Percentiles rank a stretch among this genome's conserved stretches.
These are phyloP conservation scores for Candida piceae DNA, from an alignment of 805 yeast genomes.

Conservation along the genomic window DNA sequence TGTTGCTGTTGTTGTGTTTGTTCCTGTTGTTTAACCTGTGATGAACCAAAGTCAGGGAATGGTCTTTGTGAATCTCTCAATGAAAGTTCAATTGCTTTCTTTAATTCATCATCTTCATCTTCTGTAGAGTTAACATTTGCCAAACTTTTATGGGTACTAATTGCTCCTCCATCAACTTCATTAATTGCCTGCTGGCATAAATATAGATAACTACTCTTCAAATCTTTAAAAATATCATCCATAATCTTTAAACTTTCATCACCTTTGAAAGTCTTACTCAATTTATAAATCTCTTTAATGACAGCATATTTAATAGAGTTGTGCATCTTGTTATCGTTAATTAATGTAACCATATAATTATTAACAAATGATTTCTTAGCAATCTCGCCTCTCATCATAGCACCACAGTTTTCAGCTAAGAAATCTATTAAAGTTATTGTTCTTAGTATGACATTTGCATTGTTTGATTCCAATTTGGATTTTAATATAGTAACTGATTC, in stretches of 20 bases:
- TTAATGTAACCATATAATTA: conserved; percentile 39
- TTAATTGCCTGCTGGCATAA: conserved; percentile 26
- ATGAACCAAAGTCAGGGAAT: conserved; percentile 4
- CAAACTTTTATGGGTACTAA: not conserved
- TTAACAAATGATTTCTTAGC: conserved; percentile 52
- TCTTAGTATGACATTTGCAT: conserved; percentile 64
- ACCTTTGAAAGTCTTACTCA: conserved; percentile 54
- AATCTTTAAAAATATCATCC: conserved; percentile 51
- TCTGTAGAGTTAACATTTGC: conserved; percentile 3
- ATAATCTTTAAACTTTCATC: conserved; percentile 78
- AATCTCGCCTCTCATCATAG: conserved; percentile 57
- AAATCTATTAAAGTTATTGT: conserved; percentile 51
- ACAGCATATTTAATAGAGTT: conserved; percentile 59
- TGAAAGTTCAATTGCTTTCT: conserved; percentile 70
- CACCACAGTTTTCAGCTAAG: conserved; percentile 73
- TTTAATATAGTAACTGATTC: conserved; percentile 42
- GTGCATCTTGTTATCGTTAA: conserved; percentile 55
- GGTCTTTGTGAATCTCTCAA: conserved; percentile 50
- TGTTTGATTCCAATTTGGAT: conserved; percentile 43
- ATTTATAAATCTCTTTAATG: conserved; percentile 62
- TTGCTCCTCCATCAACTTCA: conserved; percentile 23
- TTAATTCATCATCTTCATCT: conserved; percentile 74
- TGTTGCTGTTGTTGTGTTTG: conserved; percentile 4
- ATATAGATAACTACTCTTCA: conserved; percentile 39
- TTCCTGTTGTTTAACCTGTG: not conserved